Base-by-base conservation (phyloP, 2,329 filamentous ascomycete species). In the Fusarium marasasianum region DNA sequence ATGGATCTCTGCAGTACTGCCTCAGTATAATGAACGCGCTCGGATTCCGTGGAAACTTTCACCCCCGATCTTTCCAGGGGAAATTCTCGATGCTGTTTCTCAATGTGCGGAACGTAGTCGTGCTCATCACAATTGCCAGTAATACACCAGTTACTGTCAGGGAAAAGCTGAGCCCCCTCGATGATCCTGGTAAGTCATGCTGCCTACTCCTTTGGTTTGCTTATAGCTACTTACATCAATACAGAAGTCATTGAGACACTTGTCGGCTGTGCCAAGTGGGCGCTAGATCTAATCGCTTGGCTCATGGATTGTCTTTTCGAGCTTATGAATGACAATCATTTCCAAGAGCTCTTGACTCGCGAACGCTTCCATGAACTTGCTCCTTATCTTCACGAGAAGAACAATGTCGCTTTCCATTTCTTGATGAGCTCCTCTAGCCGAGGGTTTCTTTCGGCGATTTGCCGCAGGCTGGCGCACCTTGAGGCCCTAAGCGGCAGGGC, bases 11-110 rank as follows among this genome's bases (percentile, higher is more conserved):
- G 51, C 92, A 94, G 69, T 88, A 93, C 63, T 94, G 91, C 64
- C 86, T 98, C 18, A 93, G 94, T 77, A 90, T 96, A 35, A 91
- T 97, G 79, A 92, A 93, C 65, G 91, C 94, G 59, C 84, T 98
- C 15, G 94, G 93, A 8, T 95, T 93, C 79, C 88, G 87, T 48
- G 91, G 91, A 20, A 90, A 91, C 74, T 86, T 87, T 65, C 84
- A 87, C 41, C 83, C 87, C 13, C 90, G 93, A 26, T 88, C 86
- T 8, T 90, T 95, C 47, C 86, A 89, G 58, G 91, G 93, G 71
- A 95, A 94, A 80, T 89, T 96, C 71, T 90, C 94, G 12, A 93
- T 92, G 88, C 84, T 93, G 18, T 88, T 92, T 55, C 84, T 98
- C 20, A 94, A 94, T 76, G 86, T 96, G 59, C 90, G 94, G 48